phyloP scores from a whole-genome alignment of 1,284 basidiomycete genomes.

The Sporisorium exsertum region DNA sequence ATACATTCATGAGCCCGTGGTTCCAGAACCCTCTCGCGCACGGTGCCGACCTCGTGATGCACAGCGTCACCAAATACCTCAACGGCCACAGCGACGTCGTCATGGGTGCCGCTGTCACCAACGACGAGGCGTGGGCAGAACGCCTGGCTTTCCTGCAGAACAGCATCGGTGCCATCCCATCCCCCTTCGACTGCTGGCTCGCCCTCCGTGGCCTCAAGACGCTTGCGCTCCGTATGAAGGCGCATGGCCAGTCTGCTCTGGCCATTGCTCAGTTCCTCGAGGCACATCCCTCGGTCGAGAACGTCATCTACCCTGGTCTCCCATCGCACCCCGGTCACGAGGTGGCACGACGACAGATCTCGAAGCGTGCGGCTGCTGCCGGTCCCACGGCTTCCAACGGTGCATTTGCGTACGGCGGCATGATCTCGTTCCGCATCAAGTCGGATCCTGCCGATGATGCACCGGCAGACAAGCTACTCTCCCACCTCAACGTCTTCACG shows the following conservation, averaged over 20 bases:
- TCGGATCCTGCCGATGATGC: conserved; percentile 49
- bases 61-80: conserved; percentile 81
- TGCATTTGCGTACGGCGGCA: conserved; percentile 69
- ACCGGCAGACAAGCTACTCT: conserved; percentile 79
- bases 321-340: conserved; percentile 59
- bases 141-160: conserved; percentile 84
- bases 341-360: conserved; percentile 55
- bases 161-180: conserved; percentile 87
- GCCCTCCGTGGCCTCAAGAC: conserved; percentile 93
- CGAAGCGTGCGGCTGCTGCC: conserved; percentile 53
- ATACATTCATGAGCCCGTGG: conserved; percentile 81
- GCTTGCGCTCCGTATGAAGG: conserved; percentile 75
- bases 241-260: conserved; percentile 86
- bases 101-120: conserved; percentile 62
- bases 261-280: conserved; percentile 79
- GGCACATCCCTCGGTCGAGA: conserved; percentile 74
- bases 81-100: conserved; percentile 86
- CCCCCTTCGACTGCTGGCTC: conserved; percentile 90
- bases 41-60: conserved; percentile 84
- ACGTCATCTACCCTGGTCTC: conserved; percentile 86
- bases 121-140: conserved; percentile 55
- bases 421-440: conserved; percentile 71
- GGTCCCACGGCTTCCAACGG: conserved; percentile 18
- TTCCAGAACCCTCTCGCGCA: conserved; percentile 87
- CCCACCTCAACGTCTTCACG: conserved; percentile 78